Conservation (phyloP, 352 stramenopile genomes). For the Phytophthora idaei region DNA sequence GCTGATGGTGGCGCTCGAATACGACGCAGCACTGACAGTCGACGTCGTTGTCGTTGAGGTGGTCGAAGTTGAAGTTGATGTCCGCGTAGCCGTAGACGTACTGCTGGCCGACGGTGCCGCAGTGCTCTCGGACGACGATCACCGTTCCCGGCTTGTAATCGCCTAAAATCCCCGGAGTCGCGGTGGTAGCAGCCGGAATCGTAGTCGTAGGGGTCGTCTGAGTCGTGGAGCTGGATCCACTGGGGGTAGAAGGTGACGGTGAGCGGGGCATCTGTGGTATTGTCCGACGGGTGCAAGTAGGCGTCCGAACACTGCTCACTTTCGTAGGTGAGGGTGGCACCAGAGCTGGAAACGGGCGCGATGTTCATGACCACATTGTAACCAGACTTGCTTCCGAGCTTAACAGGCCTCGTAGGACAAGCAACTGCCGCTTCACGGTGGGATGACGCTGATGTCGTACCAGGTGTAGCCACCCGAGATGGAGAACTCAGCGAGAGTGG, state of each 20-base stretch:
- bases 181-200: background rate
- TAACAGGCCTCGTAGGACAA: slow-evolving; percentile 48
- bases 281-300: slow-evolving; percentile 57
- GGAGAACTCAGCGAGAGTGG: slow-evolving; percentile 59
- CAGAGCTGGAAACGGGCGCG: slow-evolving; percentile 35
- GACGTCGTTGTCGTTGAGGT: background rate
- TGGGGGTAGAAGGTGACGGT: slow-evolving; percentile 53
- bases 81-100: background rate
- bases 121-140: background rate
- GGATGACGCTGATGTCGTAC: slow-evolving; percentile 68
- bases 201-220: background rate
- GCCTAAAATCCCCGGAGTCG: too few species aligned
- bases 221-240: background rate
- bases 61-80: slow-evolving; percentile 6
- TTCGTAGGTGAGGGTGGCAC: slow-evolving; percentile 36
- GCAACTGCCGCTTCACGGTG: slow-evolving; percentile 54
- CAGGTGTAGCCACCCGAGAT: slow-evolving; percentile 44
- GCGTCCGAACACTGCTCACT: slow-evolving; percentile 30
- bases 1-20: slow-evolving; percentile 48
- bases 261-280: slow-evolving; percentile 56
- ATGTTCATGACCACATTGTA: slow-evolving; percentile 73
- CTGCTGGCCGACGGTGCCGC: background rate
- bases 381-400: slow-evolving; percentile 45
- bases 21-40: slow-evolving; percentile 12
- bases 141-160: background rate